Evolutionary conservation across 2,329 filamentous ascomycete species (phyloP).

Genomic region (Ceratocystis cubensis): DNA sequence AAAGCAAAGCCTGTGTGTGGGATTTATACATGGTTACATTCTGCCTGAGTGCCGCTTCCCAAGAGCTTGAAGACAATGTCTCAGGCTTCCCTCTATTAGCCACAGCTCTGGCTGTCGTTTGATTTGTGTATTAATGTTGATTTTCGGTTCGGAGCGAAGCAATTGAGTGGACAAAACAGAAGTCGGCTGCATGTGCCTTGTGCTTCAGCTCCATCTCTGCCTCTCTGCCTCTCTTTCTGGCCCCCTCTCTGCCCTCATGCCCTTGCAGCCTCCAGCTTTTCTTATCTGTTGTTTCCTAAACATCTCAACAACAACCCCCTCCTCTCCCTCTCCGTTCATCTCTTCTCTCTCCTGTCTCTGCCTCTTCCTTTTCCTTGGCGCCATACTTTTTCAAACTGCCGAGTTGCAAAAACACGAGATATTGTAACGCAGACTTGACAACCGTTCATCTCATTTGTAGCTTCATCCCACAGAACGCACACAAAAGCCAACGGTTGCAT

Average conservation of each 20-base stretch:
- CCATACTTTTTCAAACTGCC: background rate
- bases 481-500: background rate
- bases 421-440: background rate
- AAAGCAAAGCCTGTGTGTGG: background rate
- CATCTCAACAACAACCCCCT: too few species aligned
- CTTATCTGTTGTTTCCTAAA: too few species aligned
- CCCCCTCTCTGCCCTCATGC: too few species aligned
- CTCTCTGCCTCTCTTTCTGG: background rate
- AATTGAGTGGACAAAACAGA: background rate
- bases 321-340: too few species aligned
- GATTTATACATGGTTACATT: background rate
- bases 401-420: background rate
- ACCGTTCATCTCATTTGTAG: constrained; percentile 1
- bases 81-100: background rate
- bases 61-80: background rate
- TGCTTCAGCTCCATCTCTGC: background rate
- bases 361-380: background rate
- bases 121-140: too few species aligned
- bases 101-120: background rate
- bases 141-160: background rate
- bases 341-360: background rate
- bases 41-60: background rate
- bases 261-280: too few species aligned
- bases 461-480: background rate
- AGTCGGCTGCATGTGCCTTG: background rate